Percentiles rank a stretch among this genome's conserved stretches.
These are phyloP conservation scores for Pseudogymnoascus sp. DNA, from an alignment of 2,329 filamentous ascomycete genomes.

Conservation along the genomic window DNA sequence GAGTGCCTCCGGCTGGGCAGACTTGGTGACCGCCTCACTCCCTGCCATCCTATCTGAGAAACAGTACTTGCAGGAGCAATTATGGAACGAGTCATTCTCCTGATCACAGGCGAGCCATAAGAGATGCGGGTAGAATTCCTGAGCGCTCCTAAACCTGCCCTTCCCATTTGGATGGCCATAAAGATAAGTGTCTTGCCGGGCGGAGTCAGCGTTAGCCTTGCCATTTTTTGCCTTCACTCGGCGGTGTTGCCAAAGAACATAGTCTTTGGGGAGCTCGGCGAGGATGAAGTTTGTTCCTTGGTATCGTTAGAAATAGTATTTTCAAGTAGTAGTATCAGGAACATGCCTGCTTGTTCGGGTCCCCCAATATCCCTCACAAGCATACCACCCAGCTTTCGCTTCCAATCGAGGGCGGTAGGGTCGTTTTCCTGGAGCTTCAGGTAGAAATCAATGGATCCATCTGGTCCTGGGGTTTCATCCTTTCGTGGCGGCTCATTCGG, in stretches of 20 bases:
- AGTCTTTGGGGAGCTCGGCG: slow-evolving; percentile 46
- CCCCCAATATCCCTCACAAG: slow-evolving; percentile 41
- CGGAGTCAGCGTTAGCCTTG: slow-evolving; percentile 30
- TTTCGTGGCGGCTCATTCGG: slow-evolving; percentile 36
- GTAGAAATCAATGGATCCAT: slow-evolving; percentile 48
- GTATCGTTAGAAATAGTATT: slow-evolving; percentile 17
- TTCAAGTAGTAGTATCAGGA: slow-evolving; percentile 13
- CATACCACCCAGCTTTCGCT: slow-evolving; percentile 52
- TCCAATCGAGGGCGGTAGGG: slow-evolving; percentile 48
- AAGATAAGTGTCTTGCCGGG: slow-evolving; percentile 51
- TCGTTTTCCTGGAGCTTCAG: slow-evolving; percentile 41
- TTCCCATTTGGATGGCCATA: slow-evolving; percentile 51
- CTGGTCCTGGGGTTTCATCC: slow-evolving; percentile 41
- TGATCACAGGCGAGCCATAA: slow-evolving; percentile 48
- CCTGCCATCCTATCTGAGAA: slow-evolving; percentile 37
- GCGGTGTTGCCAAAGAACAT: slow-evolving; percentile 50
- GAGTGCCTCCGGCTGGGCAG: background rate
- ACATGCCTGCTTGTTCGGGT: slow-evolving; percentile 19
- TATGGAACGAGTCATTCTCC: slow-evolving; percentile 40
- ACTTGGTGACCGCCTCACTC: slow-evolving; percentile 28
- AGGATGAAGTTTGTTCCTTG: slow-evolving; percentile 39
- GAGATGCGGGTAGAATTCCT: slow-evolving; percentile 53
- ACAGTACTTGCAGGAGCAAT: slow-evolving; percentile 51
- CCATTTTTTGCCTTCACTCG: slow-evolving; percentile 6
- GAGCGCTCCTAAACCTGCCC: slow-evolving; percentile 50